These are phyloP conservation scores for Fremontodendron californicum DNA, from an alignment of 345 rosid species.

Conservation along the genomic window DNA sequence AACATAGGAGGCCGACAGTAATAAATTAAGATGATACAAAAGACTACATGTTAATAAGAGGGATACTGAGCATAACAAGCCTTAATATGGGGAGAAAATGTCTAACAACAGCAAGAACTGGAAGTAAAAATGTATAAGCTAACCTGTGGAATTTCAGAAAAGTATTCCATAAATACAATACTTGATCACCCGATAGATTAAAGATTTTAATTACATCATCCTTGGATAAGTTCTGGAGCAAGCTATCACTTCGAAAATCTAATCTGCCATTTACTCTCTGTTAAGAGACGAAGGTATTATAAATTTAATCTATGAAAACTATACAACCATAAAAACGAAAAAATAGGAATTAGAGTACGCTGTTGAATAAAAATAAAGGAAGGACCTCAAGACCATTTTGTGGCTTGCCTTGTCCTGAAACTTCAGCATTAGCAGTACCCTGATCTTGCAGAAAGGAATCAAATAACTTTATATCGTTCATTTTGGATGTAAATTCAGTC, in stretches of 20 bases:
- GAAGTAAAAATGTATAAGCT: background rate
- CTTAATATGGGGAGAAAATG: background rate
- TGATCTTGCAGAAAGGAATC: constrained; percentile 35
- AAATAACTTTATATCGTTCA: constrained; percentile 42
- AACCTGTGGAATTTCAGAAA: constrained; percentile 92
- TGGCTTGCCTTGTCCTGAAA: constrained; percentile 57
- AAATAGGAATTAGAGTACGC: constrained; percentile 8
- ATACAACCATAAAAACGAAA: background rate
- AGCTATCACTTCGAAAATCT: constrained; percentile 38
- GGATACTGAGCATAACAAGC: background rate
- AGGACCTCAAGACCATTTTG: constrained; percentile 77
- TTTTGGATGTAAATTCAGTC: constrained; percentile 47
- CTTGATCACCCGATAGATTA: constrained; percentile 59
- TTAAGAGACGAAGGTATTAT: constrained; percentile 12
- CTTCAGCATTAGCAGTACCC: constrained; percentile 31
- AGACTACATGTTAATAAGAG: background rate
- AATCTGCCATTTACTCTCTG: constrained; percentile 48
- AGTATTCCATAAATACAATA: constrained; percentile 63
- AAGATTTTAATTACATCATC: constrained; percentile 50
- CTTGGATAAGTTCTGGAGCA: constrained; percentile 41
- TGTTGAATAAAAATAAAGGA: constrained; percentile 35
- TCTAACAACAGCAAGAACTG: background rate
- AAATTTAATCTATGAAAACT: background rate
- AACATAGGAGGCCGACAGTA: background rate
- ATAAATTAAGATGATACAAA: background rate